Base-by-base conservation (phyloP, 2,329 filamentous ascomycete species). In the Cercospora sesami region DNA sequence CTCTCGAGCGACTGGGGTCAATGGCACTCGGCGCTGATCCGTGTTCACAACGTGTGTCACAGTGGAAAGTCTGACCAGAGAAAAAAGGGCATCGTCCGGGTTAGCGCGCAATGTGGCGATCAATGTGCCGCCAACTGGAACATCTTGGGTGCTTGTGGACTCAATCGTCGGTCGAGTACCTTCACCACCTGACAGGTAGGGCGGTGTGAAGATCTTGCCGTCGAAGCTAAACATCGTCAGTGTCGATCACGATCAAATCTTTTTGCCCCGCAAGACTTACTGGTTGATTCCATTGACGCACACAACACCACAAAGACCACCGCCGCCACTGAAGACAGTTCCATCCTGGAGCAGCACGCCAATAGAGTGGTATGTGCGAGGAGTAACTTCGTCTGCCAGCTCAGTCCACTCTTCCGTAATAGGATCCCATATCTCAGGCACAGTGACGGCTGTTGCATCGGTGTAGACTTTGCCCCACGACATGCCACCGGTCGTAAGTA, bases 21-120 rank as follows among this genome's bases (percentile, higher is more conserved):
- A 75, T 14, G 83, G 79, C 59, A 88, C 79, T 8, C 86, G 81
- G 23, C 86, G 77, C 78, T 88, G 86, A 74, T 89, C 86, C 0
- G 83, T 88, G 71, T 89, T 86, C 59, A 87, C 81, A 1, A 84
- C 82, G 73, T 88, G 86, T 0, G 86, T 88, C 4, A 79, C 78
- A 3, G 80, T 81, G 1, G 85, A 82, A 57, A 82, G 80, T 5
- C 86, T 80, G 30, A 89, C 75, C 14, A 88, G 73, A 0, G 81
- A 79, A 45, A 82, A 81, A 2, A 59, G 67, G 23, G 59, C 53
- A 28, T 31, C 55, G 45, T 53, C 60, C 1, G 39, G 9, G 5
- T 57, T 39, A 30, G 53, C 63, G 16, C 31, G 45, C 57, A 68
- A 78, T 0, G 72, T 77, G 26, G 83, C 70, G 36, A 70, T 73